Percentiles rank a stretch among this genome's conserved stretches.
Evolutionary conservation across 768 basidiomycete species (phyloP).

Genomic region (Tricholoma saponaceum): DNA sequence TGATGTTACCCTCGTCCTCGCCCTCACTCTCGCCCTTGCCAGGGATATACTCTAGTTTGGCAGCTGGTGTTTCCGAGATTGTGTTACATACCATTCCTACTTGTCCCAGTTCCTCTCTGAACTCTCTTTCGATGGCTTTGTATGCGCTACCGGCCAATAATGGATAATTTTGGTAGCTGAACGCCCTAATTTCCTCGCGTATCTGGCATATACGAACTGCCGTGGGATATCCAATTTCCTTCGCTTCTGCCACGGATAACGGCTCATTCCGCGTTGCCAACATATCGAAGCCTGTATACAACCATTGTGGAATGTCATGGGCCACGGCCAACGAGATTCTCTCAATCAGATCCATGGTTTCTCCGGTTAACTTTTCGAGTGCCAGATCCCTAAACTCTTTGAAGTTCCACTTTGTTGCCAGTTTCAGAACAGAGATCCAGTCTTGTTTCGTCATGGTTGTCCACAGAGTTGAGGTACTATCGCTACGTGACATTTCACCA

Average conservation of each 20-base stretch:
- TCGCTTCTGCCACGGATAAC: slow-evolving; percentile 22
- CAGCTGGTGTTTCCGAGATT: too few species aligned
- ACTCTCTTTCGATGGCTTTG: neutral
- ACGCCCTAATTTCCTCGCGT: slow-evolving; percentile 9
- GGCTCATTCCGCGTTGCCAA: slow-evolving; percentile 20
- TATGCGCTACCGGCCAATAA: neutral
- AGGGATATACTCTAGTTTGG: too few species aligned
- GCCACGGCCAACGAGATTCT: slow-evolving; percentile 28
- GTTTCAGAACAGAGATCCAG: slow-evolving; percentile 35
- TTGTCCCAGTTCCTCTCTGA: neutral
- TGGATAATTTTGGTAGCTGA: too few species aligned
- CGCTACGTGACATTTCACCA: neutral
- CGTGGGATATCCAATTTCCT: slow-evolving; percentile 19
- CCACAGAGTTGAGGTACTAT: neutral
- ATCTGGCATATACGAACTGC: slow-evolving; percentile 16
- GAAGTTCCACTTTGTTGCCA: slow-evolving; percentile 36
- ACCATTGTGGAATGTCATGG: slow-evolving; percentile 28
- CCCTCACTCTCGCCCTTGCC: too few species aligned
- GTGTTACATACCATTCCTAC: too few species aligned
- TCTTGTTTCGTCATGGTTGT: slow-evolving; percentile 10
- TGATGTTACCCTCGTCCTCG: too few species aligned
- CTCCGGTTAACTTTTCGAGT: slow-evolving; percentile 19
- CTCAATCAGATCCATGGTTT: slow-evolving; percentile 17
- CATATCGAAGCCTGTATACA: slow-evolving; percentile 21
- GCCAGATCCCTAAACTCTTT: slow-evolving; percentile 24